Percentiles rank a stretch among this genome's conserved stretches.
phyloP scores from a whole-genome alignment of 225 moss, liverwort and hornwort genomes.

The Polytrichum commune region DNA sequence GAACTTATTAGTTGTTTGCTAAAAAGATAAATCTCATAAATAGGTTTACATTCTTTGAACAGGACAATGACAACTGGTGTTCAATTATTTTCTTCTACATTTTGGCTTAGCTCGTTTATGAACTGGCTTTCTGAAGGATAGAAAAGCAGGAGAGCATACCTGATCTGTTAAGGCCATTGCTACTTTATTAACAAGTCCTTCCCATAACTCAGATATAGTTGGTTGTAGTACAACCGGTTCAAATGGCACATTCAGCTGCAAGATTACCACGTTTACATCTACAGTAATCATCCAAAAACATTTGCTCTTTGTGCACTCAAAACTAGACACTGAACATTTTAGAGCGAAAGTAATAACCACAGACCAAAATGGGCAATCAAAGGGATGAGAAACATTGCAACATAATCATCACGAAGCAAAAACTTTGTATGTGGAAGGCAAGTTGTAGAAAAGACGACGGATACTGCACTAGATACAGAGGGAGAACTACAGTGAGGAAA shows the following conservation, averaged over 20 bases:
- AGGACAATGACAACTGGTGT: neutral
- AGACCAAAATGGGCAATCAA: no score
- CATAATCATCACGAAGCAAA: no score
- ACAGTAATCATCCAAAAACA: conserved; percentile 1
- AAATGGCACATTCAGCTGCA: conserved; percentile 68
- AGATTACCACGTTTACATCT: conserved; percentile 12
- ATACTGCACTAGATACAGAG: no score
- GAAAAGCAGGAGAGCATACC: conserved; percentile 31
- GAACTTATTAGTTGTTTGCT: neutral
- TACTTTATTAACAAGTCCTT: conserved; percentile 62
- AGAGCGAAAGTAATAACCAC: no score
- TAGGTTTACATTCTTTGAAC: neutral
- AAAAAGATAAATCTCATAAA: neutral
- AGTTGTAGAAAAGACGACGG: no score
- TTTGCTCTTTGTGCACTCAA: neutral
- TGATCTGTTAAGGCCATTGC: conserved; percentile 75
- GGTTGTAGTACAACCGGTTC: conserved; percentile 54
- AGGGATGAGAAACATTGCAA: no score
- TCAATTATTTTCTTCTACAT: no score
- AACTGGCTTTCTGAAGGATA: neutral
- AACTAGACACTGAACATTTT: neutral
- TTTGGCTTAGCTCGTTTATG: neutral
- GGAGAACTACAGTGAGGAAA: no score
- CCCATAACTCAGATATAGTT: conserved; percentile 69
- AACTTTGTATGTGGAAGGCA: no score